Evolutionary conservation across 2,329 filamentous ascomycete genomes (phyloP).

Genomic region (Aureobasidium pullulans): DNA sequence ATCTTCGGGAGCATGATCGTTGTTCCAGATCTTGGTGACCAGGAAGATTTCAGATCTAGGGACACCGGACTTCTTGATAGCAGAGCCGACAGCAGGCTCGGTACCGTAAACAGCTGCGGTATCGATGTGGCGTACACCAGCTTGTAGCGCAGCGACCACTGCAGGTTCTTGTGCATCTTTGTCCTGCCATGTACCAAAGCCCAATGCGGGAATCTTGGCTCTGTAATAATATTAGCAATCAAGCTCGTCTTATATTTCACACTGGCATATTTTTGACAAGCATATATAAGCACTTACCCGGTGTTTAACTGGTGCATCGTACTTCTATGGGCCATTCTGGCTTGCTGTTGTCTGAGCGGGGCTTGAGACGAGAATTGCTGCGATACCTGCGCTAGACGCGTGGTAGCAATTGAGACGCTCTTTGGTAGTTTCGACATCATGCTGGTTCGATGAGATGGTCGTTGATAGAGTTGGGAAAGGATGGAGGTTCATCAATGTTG

Average conservation of each 20-base stretch:
- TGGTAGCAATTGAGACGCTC: conserved; percentile 17
- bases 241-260: not conserved
- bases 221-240: not conserved
- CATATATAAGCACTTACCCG: conserved; percentile 26
- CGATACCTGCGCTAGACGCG: conserved; percentile 18
- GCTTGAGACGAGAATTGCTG: conserved; percentile 22
- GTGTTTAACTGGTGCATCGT: conserved; percentile 35
- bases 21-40: conserved; percentile 60
- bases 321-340: conserved; percentile 15
- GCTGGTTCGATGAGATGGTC: not conserved
- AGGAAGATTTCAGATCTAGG: conserved; percentile 59
- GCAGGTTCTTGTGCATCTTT: conserved; percentile 42
- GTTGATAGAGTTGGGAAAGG: not conserved
- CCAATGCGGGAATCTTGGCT: conserved; percentile 31
- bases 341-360: conserved; percentile 19
- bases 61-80: conserved; percentile 56
- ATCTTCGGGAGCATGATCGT: conserved; percentile 53
- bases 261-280: not conserved
- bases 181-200: conserved; percentile 51
- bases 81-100: conserved; percentile 58
- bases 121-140: conserved; percentile 50
- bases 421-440: conserved; percentile 17
- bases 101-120: conserved; percentile 40
- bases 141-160: conserved; percentile 32
- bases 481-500: not conserved